phyloP scores from a whole-genome alignment of 2,329 filamentous ascomycete genomes.

The Macrophomina pseudophaseolina region DNA sequence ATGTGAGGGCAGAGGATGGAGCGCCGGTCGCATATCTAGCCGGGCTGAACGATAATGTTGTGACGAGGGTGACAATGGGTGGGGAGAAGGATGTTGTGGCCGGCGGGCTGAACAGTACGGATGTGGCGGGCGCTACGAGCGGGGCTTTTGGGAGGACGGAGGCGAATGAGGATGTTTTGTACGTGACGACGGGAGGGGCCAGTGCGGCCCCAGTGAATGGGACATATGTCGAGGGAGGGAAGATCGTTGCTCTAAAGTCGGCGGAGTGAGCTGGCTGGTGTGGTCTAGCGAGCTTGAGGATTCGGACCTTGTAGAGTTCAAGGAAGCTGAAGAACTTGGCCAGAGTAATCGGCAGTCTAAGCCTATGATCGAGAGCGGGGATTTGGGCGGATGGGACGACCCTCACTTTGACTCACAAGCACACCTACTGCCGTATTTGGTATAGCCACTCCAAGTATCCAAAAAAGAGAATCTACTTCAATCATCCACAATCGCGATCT shows the following conservation, averaged over 20 bases:
- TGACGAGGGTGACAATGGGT: background rate
- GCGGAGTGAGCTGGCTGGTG: background rate
- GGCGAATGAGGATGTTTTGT: slow-evolving; percentile 31
- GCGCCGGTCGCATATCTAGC: background rate
- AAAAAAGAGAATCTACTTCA: no score
- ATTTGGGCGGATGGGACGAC: no score
- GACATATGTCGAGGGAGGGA: slow-evolving; percentile 33
- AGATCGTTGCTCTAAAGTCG: slow-evolving; percentile 29
- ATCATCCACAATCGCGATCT: no score
- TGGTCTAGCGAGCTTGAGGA: no score
- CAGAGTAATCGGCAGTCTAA: no score
- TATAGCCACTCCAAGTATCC: no score
- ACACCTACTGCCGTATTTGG: no score
- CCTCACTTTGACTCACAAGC: no score
- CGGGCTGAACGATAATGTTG: background rate
- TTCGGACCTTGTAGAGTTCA: no score
- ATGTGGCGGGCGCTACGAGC: slow-evolving; percentile 30
- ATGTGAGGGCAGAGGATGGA: background rate
- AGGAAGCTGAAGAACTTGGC: no score
- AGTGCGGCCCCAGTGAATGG: slow-evolving; percentile 31
- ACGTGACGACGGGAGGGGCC: slow-evolving; percentile 35
- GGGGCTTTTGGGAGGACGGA: slow-evolving; percentile 30
- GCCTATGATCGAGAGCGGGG: no score
- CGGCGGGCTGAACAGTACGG: slow-evolving; percentile 10
- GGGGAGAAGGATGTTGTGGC: slow-evolving; percentile 28